Base-by-base conservation (phyloP, 176 grass and related monocot species). In the Chloris gayana region DNA sequence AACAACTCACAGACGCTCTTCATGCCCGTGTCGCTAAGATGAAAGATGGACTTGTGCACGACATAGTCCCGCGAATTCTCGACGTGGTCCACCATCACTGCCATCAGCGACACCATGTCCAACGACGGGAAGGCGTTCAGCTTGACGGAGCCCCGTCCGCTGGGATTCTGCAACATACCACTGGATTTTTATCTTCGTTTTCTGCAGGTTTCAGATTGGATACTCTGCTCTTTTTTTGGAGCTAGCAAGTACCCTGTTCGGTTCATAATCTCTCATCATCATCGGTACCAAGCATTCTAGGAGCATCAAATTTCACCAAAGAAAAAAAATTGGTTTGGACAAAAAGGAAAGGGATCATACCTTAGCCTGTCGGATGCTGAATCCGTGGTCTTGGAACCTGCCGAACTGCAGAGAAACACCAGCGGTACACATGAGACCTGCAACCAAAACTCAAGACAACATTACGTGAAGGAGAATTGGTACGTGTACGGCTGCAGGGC, bases 41-140 rank as follows among this genome's bases (percentile, higher is more conserved):
- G 95, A 88, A 88, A 98, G 75, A 95, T 89, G 18, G 92, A 93
- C 69, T 98, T 95, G 90, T 83, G 78, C 26, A 98, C 95, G 47
- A 95, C 74, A 70, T 84, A 98, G 81, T 98, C 92, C 64, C 92
- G 75, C 63, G 85, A 84, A 11, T 61, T 45, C 5, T 77, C 84
- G 4, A 94, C 95, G 37, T 98, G 95, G 22, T 98, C 89, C 63
- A 93, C 75, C 88, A 98, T 98, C 74, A 85, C 65, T 37, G 76
- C 92, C 95, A 98, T 92, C 79, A 98, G 85, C 53, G 95, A 90
- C 77, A 89, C 89, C 81, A 77, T 73, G 30, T 89, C 83, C 58
- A 92, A 78, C 39, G 95, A 91, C 33, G 95, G 95, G 42, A 91
- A 75, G 14, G 92, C 92, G 32, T 85, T 81, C 60, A 78, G 39